These are phyloP conservation scores for Penicillium thymicola DNA, from an alignment of 2,329 filamentous ascomycete genomes.

Conservation along the genomic window DNA sequence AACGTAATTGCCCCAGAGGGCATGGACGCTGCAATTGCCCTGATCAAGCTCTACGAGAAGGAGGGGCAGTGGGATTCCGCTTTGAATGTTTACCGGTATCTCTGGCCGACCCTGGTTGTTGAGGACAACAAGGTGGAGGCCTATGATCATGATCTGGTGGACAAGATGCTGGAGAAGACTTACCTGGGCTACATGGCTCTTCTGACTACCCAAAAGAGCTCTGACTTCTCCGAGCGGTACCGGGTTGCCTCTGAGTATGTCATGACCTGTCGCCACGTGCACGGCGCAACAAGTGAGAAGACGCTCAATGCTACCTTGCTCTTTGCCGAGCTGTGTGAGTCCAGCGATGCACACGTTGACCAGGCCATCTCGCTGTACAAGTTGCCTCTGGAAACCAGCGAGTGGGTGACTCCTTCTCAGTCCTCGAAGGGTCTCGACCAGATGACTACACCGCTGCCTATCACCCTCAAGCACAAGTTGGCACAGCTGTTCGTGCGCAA, in stretches of 20 bases:
- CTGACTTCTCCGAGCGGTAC: slow-evolving; percentile 45
- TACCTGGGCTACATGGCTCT: slow-evolving; percentile 49
- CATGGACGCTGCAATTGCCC: slow-evolving; percentile 46
- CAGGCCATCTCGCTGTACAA: slow-evolving; percentile 49
- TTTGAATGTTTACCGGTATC: slow-evolving; percentile 44
- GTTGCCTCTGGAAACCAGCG: slow-evolving; percentile 42
- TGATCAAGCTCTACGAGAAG: slow-evolving; percentile 47
- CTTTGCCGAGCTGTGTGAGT: slow-evolving; percentile 49
- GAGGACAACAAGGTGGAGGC: slow-evolving; percentile 41
- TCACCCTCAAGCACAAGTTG: slow-evolving; percentile 50
- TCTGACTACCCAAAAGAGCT: slow-evolving; percentile 41
- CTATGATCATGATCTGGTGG: slow-evolving; percentile 36
- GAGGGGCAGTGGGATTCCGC: slow-evolving; percentile 47
- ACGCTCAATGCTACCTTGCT: slow-evolving; percentile 40
- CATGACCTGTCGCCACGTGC: slow-evolving; percentile 44
- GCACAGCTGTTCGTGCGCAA: slow-evolving; percentile 49
- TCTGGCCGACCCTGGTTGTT: slow-evolving; percentile 49
- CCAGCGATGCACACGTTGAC: slow-evolving; percentile 42
- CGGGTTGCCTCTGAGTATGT: slow-evolving; percentile 50
- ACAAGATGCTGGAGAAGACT: slow-evolving; percentile 46
- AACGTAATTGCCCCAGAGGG: slow-evolving; percentile 38
- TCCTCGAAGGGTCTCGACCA: slow-evolving; percentile 29
- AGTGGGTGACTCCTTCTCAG: slow-evolving; percentile 36
- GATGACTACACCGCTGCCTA: slow-evolving; percentile 39
- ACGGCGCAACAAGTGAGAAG: slow-evolving; percentile 34